These are phyloP conservation scores for Carex sylvatica DNA, from an alignment of 202 grass and related monocot genomes.

Conservation along the genomic window DNA sequence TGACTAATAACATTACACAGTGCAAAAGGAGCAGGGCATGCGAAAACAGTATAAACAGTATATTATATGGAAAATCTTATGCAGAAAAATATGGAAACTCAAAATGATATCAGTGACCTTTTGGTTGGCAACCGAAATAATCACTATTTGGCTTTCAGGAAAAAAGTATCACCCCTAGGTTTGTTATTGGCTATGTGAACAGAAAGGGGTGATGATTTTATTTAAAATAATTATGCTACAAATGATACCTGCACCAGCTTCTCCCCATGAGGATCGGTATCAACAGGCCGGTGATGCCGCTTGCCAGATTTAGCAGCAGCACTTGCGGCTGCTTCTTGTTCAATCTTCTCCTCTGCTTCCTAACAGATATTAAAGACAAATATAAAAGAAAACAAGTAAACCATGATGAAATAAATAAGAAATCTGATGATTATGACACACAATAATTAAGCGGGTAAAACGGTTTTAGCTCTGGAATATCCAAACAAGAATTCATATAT, in stretches of 20 bases:
- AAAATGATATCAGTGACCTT: not conserved
- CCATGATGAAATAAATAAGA: not conserved
- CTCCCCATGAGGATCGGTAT: slow-evolving; percentile 90
- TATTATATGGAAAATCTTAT: not conserved
- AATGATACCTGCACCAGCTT: slow-evolving; percentile 78
- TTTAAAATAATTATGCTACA: not conserved
- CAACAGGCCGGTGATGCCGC: slow-evolving; percentile 77
- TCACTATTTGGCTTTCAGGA: not conserved
- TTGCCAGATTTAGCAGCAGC: slow-evolving; percentile 80
- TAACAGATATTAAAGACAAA: slow-evolving; percentile 35
- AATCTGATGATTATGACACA: slow-evolving; percentile 1
- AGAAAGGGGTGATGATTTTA: not conserved
- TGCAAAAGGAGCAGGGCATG: not conserved
- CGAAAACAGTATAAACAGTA: not conserved
- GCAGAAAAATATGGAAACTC: not conserved
- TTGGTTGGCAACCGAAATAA: not conserved
- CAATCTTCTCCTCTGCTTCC: slow-evolving; percentile 97
- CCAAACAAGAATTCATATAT: not conserved
- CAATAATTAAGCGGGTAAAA: not conserved
- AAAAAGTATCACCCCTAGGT: not conserved
- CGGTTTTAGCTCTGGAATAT: not conserved
- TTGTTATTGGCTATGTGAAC: not conserved
- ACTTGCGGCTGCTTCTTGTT: slow-evolving; percentile 65
- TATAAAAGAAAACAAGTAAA: slow-evolving; percentile 13
- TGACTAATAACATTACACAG: not conserved